A percentile compares a stretch with the other conserved stretches of the same genome.
Evolutionary conservation across 192 early-diverging fungal species (phyloP).

Genomic region (Globomyces pollinis-pini): DNA sequence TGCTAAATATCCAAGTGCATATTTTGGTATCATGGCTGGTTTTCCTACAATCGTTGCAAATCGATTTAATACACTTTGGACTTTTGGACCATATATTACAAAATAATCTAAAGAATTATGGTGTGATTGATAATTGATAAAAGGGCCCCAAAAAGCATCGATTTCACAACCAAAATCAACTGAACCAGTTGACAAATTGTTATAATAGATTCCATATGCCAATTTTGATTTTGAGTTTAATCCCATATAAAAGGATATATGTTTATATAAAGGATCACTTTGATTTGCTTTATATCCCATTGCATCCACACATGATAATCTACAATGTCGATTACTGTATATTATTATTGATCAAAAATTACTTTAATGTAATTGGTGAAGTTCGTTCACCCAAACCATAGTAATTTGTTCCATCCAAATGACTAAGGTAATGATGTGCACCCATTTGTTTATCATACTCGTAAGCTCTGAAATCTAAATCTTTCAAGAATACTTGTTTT

Average conservation of each 20-base stretch:
- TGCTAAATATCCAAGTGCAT: conserved; percentile 50
- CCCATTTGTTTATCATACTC: conserved; percentile 18
- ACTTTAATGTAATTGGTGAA: conserved; percentile 32
- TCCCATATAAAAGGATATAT: conserved; percentile 44
- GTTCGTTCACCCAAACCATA: conserved; percentile 51
- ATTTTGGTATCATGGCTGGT: conserved; percentile 41
- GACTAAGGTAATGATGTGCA: conserved; percentile 34
- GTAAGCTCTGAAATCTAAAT: conserved; percentile 43
- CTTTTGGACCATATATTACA: conserved; percentile 18
- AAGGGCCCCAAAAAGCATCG: conserved; percentile 28
- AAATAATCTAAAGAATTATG: conserved; percentile 15
- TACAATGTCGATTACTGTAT: conserved; percentile 36
- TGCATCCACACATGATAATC: conserved; percentile 43
- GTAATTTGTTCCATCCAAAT: conserved; percentile 19
- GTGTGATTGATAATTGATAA: conserved; percentile 24
- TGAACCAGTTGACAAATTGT: conserved; percentile 35
- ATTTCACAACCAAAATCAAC: conserved; percentile 44
- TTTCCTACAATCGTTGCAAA: conserved; percentile 35
- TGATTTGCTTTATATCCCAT: conserved; percentile 48
- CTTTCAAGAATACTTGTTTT: conserved; percentile 32
- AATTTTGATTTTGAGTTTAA: conserved; percentile 19
- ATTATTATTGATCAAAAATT: too few relatives aligned
- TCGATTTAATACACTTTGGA: conserved; percentile 27
- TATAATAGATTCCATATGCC: conserved; percentile 50
- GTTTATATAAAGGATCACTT: conserved; percentile 55